Evolutionary conservation across 2,329 filamentous ascomycete genomes (phyloP).

Genomic region (Alternaria metachromatica): DNA sequence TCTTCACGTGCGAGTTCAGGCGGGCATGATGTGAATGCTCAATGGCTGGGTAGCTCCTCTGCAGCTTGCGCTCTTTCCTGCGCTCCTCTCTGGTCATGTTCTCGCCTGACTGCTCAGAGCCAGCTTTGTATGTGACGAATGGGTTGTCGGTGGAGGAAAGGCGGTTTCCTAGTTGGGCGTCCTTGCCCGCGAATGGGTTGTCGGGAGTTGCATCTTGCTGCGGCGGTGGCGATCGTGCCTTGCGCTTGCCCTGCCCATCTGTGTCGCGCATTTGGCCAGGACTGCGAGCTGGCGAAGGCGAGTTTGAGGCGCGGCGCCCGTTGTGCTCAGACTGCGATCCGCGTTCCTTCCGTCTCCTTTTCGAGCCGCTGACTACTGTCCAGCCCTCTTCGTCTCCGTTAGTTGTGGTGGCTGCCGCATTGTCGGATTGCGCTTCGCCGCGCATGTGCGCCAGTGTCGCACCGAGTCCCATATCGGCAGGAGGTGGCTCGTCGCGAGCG

Average conservation of each 20-base stretch:
- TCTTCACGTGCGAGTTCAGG: slow-evolving; percentile 62
- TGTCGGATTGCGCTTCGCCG: slow-evolving; percentile 20
- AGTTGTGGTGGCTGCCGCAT: slow-evolving; percentile 12
- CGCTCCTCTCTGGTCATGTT: slow-evolving; percentile 28
- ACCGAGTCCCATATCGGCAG: slow-evolving; percentile 36
- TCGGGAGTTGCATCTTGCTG: slow-evolving; percentile 3
- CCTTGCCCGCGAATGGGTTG: slow-evolving; percentile 27
- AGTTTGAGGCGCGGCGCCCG: background rate
- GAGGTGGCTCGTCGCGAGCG: slow-evolving; percentile 21
- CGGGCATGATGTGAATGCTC: slow-evolving; percentile 61
- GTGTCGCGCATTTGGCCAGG: background rate
- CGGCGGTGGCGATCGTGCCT: slow-evolving; percentile 9
- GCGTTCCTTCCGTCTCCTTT: slow-evolving; percentile 32
- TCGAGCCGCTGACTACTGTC: slow-evolving; percentile 35
- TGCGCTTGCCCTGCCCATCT: background rate
- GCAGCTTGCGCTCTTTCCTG: slow-evolving; percentile 40
- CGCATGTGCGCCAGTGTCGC: slow-evolving; percentile 39
- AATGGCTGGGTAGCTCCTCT: slow-evolving; percentile 51
- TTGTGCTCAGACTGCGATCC: slow-evolving; percentile 4
- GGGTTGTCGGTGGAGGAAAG: slow-evolving; percentile 22
- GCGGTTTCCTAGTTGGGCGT: slow-evolving; percentile 13
- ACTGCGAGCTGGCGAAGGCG: slow-evolving; percentile 8
- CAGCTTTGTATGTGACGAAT: slow-evolving; percentile 21
- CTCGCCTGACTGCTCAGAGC: slow-evolving; percentile 1
- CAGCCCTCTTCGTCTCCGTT: slow-evolving; percentile 34